Conservation (phyloP, 2,329 filamentous ascomycete species). For the Decorospora gaudefroyi region DNA sequence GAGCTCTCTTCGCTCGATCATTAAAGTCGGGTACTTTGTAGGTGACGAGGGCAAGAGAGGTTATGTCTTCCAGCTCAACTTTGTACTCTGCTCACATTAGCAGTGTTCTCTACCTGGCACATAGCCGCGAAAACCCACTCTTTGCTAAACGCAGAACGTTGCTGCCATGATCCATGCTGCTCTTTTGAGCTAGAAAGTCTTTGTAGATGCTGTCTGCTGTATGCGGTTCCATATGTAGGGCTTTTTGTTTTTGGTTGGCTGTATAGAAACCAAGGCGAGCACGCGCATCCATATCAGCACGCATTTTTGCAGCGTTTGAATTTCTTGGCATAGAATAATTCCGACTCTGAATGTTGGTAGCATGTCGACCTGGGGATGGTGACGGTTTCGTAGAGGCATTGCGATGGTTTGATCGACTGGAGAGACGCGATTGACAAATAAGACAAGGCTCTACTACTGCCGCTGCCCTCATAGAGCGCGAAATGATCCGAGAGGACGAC, state of each 20-base stretch:
- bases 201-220: constrained; percentile 31
- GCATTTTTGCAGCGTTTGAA: constrained; percentile 22
- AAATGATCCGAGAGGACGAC: constrained; percentile 23
- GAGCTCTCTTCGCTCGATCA: constrained; percentile 22
- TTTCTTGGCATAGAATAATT: constrained; percentile 26
- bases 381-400: constrained; percentile 8
- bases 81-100: constrained; percentile 34
- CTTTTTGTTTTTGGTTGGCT: constrained; percentile 21
- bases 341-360: constrained; percentile 5
- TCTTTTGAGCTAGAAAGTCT: constrained; percentile 31
- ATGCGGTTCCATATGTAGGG: constrained; percentile 21
- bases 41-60: constrained; percentile 33
- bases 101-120: neutral
- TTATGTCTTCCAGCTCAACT: constrained; percentile 28
- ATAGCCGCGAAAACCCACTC: constrained; percentile 21
- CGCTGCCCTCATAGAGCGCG: constrained; percentile 13
- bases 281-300: constrained; percentile 29
- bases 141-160: constrained; percentile 26
- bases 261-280: constrained; percentile 27
- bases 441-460: constrained; percentile 19
- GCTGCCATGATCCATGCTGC: constrained; percentile 22
- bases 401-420: constrained; percentile 2
- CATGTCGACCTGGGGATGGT: neutral
- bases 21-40: constrained; percentile 32
- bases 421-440: constrained; percentile 26